These are phyloP conservation scores for Solanum corneliomulleri DNA, from an alignment of 257 asterid species.

Conservation along the genomic window DNA sequence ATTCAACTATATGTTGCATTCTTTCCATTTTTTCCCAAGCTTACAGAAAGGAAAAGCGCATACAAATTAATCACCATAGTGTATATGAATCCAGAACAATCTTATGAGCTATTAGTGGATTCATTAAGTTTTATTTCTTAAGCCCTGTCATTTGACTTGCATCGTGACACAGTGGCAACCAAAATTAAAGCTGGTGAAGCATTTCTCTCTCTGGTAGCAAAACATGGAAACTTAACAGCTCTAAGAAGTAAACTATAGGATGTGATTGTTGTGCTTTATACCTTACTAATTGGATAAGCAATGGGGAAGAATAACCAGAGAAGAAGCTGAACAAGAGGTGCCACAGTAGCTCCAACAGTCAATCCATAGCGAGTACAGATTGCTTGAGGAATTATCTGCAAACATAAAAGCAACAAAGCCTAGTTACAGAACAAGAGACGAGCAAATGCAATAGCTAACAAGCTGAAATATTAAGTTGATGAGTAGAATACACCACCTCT, in stretches of 20 bases:
- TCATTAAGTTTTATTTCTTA: not conserved
- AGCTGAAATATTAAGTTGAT: not conserved
- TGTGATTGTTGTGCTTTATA: constrained; percentile 2
- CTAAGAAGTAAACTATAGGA: not conserved
- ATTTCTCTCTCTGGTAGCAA: not conserved
- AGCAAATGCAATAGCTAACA: not conserved
- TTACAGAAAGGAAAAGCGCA: not conserved
- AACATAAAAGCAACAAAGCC: not conserved
- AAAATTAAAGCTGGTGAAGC: not conserved
- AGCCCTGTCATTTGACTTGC: not conserved
- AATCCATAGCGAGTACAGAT: constrained; percentile 91
- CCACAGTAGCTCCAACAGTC: constrained; percentile 80
- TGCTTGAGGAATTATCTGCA: constrained; percentile 96
- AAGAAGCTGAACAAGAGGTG: constrained; percentile 88
- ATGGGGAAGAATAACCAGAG: constrained; percentile 84
- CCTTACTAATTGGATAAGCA: constrained; percentile 98
- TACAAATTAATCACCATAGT: not conserved
- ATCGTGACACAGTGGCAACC: not conserved
- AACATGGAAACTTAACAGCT: not conserved
- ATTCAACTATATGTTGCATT: not conserved
- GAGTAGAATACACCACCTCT: constrained; percentile 42
- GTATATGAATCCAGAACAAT: not conserved
- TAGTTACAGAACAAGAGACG: not conserved
- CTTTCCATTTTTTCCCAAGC: not conserved
- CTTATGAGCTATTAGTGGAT: not conserved